Conservation (phyloP, 2,329 filamentous ascomycete species). For the Pleoardoris graminearum region DNA sequence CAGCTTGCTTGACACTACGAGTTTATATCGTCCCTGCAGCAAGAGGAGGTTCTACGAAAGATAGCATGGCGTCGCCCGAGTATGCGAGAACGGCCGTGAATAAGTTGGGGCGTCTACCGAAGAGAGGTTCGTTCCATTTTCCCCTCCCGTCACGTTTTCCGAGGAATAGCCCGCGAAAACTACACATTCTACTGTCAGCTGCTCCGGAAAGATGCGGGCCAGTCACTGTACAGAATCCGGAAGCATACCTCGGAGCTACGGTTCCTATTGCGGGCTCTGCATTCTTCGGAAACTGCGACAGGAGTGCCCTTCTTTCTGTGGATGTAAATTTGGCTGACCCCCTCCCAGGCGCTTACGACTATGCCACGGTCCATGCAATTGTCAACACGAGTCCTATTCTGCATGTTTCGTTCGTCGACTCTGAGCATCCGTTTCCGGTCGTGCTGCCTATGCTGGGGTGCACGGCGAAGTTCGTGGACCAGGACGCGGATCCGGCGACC, state of each 20-base stretch:
- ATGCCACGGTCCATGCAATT: constrained; percentile 38
- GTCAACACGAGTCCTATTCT: constrained; percentile 38
- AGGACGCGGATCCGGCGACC: constrained; percentile 63
- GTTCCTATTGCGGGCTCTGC: too few species aligned
- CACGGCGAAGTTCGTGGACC: constrained; percentile 39
- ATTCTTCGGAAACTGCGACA: too few species aligned
- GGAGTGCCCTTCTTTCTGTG: too few species aligned
- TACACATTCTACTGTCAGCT: too few species aligned
- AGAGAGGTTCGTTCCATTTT: constrained; percentile 25
- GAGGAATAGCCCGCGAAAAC: neutral
- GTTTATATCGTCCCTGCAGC: neutral
- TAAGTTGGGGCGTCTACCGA: constrained; percentile 33
- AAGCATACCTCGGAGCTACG: too few species aligned
- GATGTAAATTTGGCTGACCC: neutral
- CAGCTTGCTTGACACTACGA: too few species aligned
- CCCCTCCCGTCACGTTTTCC: neutral
- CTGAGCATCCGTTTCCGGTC: constrained; percentile 58
- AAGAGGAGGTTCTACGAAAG: too few species aligned
- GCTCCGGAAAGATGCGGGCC: too few species aligned
- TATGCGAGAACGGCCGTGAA: constrained; percentile 35
- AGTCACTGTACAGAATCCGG: too few species aligned
- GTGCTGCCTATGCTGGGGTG: constrained; percentile 48
- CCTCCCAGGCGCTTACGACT: constrained; percentile 38
- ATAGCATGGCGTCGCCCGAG: neutral
- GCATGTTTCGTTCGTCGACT: constrained; percentile 43